phyloP scores from a whole-genome alignment of 352 stramenopile genomes.

The Pilasporangium apinafurcum region DNA sequence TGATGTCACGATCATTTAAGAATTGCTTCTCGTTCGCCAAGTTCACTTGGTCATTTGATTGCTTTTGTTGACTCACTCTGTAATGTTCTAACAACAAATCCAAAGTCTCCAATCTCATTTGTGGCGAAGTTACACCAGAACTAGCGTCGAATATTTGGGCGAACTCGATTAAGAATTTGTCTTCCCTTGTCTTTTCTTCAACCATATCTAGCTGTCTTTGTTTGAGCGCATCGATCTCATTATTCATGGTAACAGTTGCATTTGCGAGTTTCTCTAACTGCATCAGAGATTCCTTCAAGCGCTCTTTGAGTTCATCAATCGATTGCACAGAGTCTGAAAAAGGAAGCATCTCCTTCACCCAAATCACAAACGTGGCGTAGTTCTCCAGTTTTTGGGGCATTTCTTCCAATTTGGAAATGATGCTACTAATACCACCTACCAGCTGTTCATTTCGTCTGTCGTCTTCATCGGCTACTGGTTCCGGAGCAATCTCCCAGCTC shows the following conservation, averaged over 20 bases:
- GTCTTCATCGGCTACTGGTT: background rate
- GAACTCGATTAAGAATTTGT: no score
- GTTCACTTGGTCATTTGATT: no score
- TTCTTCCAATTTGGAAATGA: slow-evolving; percentile 7
- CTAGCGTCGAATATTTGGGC: no score
- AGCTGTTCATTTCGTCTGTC: background rate
- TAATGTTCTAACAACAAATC: no score
- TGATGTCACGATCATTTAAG: no score
- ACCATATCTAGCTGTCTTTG: no score
- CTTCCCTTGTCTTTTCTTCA: no score
- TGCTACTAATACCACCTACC: no score
- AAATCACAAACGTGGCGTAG: slow-evolving; percentile 16
- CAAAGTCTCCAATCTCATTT: no score
- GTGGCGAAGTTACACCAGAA: no score
- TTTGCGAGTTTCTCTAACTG: slow-evolving; percentile 19
- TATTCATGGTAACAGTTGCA: slow-evolving; percentile 9
- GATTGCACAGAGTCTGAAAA: slow-evolving; percentile 18
- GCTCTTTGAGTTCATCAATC: slow-evolving; percentile 17
- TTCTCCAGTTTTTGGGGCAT: slow-evolving; percentile 16
- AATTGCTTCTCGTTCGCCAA: no score
- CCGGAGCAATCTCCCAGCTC: background rate
- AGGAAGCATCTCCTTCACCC: slow-evolving; percentile 21
- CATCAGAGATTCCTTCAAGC: slow-evolving; percentile 12
- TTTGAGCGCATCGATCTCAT: slow-evolving; percentile 1
- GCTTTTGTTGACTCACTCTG: no score